Percentiles rank a stretch among this genome's conserved stretches.
phyloP scores from a whole-genome alignment of 768 basidiomycete species.

The Collybia sordida region DNA sequence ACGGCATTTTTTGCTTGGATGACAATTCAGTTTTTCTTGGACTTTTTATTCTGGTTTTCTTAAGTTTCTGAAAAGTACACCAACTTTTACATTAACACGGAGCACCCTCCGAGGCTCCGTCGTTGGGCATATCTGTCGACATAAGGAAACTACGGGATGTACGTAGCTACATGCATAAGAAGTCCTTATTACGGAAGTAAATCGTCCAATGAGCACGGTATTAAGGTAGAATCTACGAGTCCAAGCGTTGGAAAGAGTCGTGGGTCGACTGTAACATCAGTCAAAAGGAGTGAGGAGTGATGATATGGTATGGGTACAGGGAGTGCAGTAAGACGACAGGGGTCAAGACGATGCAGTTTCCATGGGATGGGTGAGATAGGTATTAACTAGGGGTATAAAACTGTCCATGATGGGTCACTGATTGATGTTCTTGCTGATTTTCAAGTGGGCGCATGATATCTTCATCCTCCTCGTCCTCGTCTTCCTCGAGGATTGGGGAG shows the following conservation, averaged over 20 bases:
- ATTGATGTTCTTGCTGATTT: conserved; percentile 9
- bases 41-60: too few species aligned
- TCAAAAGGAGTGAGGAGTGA: background rate
- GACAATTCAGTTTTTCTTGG: background rate
- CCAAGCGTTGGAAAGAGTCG: conserved; percentile 3
- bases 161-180: conserved; percentile 14
- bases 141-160: conserved; percentile 11
- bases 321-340: conserved; percentile 9
- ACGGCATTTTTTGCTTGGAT: background rate
- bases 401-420: conserved; percentile 13
- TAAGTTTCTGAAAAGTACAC: background rate
- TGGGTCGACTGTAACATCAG: background rate
- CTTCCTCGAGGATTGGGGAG: conserved; percentile 66
- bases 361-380: conserved; percentile 5
- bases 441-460: conserved; percentile 12
- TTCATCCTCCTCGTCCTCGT: conserved; percentile 55
- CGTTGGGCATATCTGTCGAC: background rate
- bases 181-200: conserved; percentile 10
- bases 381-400: conserved; percentile 20
- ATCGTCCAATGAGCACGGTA: conserved; percentile 15
- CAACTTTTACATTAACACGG: background rate
- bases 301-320: conserved; percentile 12
- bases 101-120: too few species aligned
- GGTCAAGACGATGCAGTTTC: conserved; percentile 6
- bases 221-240: conserved; percentile 11